phyloP scores from a whole-genome alignment of 257 asterid species.

The Linderniella brevidens region DNA sequence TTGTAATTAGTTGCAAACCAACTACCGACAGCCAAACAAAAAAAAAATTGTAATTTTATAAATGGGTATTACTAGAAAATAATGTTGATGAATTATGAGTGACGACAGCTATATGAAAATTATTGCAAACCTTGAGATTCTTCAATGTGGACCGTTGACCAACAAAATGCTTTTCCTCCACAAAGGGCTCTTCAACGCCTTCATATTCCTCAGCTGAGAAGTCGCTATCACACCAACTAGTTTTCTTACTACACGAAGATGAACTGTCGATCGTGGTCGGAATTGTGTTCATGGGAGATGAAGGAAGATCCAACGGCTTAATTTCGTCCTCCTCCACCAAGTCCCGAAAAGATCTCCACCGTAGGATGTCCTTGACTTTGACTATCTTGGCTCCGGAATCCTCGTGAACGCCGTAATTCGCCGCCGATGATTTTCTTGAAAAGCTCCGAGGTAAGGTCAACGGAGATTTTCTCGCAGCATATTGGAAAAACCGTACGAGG shows the following conservation, averaged over 20 bases:
- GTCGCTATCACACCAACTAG: conserved; percentile 60
- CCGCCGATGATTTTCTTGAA: conserved; percentile 20
- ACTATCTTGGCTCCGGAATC: conserved; percentile 13
- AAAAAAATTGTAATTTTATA: no score
- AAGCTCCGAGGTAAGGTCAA: conserved; percentile 18
- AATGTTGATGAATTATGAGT: no score
- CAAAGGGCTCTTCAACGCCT: conserved; percentile 11
- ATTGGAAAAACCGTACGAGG: conserved; percentile 36
- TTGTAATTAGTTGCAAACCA: no score
- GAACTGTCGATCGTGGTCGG: conserved; percentile 13
- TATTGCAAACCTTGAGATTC: background rate
- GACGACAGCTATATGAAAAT: background rate
- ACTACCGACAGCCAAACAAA: no score
- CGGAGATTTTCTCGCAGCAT: conserved; percentile 25
- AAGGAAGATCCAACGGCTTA: conserved; percentile 12
- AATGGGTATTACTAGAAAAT: no score
- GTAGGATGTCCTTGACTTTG: conserved; percentile 62
- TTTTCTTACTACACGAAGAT: conserved; percentile 25
- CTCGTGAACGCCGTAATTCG: background rate
- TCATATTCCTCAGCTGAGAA: conserved; percentile 39
- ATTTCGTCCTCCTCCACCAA: conserved; percentile 27
- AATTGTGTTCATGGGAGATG: conserved; percentile 25
- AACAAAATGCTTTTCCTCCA: conserved; percentile 15
- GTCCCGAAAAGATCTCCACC: conserved; percentile 69
- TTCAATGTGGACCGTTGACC: conserved; percentile 4